Percentiles rank a stretch among this genome's conserved stretches.
phyloP scores from a whole-genome alignment of 2,329 filamentous ascomycete species.

The Fusarium papillatum region DNA sequence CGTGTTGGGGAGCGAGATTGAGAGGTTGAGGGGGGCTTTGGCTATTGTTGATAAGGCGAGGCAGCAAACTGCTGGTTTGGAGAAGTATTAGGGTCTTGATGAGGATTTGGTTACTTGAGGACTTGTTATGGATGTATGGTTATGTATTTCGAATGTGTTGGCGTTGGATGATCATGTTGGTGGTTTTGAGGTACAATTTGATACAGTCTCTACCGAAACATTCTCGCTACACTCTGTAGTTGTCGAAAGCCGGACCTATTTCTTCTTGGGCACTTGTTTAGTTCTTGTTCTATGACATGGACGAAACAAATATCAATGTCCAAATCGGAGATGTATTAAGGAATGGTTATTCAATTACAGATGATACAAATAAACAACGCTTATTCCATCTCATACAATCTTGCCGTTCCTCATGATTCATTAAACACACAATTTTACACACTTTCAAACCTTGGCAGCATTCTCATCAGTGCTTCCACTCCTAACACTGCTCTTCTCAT shows the following conservation, averaged over 20 bases:
- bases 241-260: neutral
- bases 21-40: conserved; percentile 28
- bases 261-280: neutral
- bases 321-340: neutral
- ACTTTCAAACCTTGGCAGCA: conserved; percentile 3
- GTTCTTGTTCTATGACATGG: too few species aligned
- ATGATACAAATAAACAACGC: neutral
- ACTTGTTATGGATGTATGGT: neutral
- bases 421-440: neutral
- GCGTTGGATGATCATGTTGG: neutral
- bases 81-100: neutral
- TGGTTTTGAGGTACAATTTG: neutral
- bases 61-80: conserved; percentile 12
- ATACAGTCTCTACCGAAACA: neutral
- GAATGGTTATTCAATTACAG: neutral
- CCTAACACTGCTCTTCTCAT: conserved; percentile 23
- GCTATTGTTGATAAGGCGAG: conserved; percentile 35
- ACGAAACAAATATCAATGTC: too few species aligned
- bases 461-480: conserved; percentile 29
- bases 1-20: conserved; percentile 33
- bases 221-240: neutral
- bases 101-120: neutral
- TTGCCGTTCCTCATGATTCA: neutral
- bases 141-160: neutral
- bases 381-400: neutral